Base-by-base conservation (phyloP, 768 basidiomycete genomes). In the Hygrocybe punicea region DNA sequence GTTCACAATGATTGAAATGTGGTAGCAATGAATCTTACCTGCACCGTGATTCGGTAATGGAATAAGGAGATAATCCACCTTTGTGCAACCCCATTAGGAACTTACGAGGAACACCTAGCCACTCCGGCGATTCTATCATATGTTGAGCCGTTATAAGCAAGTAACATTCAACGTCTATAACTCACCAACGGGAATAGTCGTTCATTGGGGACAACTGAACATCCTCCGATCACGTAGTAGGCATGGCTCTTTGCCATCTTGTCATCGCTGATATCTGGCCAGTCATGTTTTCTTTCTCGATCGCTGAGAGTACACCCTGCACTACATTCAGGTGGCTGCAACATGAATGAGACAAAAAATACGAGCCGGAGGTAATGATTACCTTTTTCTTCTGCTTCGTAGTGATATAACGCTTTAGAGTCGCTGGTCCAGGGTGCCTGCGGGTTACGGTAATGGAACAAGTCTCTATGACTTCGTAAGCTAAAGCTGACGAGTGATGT, bases 41-140 rank as follows among this genome's bases (percentile, higher is more conserved):
- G 89, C 93, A 29, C 97, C 97, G 58, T 98, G 96, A 69, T 98
- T 55, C 97, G 83, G 72, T 99, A 99, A 70, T 99, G 97, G 76
- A 98, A 99, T 61, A 99, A 70, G 1, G 93, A 89, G 49, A 99
- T 92, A 70, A 95, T 98, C 94, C 95, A 98, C 85, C 86, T 17
- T 81, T 76, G 33, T 87, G 87, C 45, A 99, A 69, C 3, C 89
- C 90, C 25, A 86, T 77, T 58, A 99, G 78, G 77, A 98, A 99
- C 62, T 89, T 91, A 44, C 91, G 84, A 56, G 98, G 76, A 3
- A 95, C 97, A 2, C 86, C 88, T 0, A 93, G 95, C 53, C 97
- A 78, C 70, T 99, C 97, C 1, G 97, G 97, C 69, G 98, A 99
- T 69, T 96, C 95, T 98, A 65, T 13, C 49, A 29, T 23, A 47